These are phyloP conservation scores for Diaporthe citri DNA, from an alignment of 2,329 filamentous ascomycete genomes.

Conservation along the genomic window DNA sequence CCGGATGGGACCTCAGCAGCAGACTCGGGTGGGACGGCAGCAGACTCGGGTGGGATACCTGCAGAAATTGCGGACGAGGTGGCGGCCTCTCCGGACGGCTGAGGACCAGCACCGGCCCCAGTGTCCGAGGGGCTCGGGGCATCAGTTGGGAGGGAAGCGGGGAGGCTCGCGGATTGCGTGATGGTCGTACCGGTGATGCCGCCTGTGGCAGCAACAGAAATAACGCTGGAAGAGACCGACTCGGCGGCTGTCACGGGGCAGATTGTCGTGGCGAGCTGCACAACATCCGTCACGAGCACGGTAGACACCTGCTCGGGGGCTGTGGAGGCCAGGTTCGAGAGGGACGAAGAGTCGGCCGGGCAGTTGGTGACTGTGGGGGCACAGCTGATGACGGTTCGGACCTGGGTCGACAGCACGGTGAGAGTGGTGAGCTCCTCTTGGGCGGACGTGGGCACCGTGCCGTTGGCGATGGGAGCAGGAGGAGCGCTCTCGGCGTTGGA, in stretches of 20 bases:
- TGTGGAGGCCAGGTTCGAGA: conserved; percentile 30
- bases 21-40: not conserved
- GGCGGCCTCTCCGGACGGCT: conserved; percentile 11
- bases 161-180: not conserved
- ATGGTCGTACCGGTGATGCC: conserved; percentile 18
- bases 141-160: conserved; percentile 13
- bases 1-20: conserved; percentile 11
- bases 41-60: not conserved
- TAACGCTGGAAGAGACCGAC: conserved; percentile 19
- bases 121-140: not conserved
- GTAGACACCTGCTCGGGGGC: conserved; percentile 30
- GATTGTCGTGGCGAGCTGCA: conserved; percentile 33
- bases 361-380: conserved; percentile 37
- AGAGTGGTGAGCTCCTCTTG: conserved; percentile 31
- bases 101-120: conserved; percentile 17
- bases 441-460: conserved; percentile 14
- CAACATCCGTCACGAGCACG: conserved; percentile 33
- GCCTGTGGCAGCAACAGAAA: conserved; percentile 28
- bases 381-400: conserved; percentile 39
- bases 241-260: conserved; percentile 32
- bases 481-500: conserved; percentile 18
- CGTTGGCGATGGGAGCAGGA: conserved; percentile 13
- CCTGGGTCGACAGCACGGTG: conserved; percentile 35
- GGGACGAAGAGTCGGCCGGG: conserved; percentile 34
- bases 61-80: conserved; percentile 3